Conservation (phyloP, 1,139 yeast genomes). For the Arxiozyma heterogenica region DNA sequence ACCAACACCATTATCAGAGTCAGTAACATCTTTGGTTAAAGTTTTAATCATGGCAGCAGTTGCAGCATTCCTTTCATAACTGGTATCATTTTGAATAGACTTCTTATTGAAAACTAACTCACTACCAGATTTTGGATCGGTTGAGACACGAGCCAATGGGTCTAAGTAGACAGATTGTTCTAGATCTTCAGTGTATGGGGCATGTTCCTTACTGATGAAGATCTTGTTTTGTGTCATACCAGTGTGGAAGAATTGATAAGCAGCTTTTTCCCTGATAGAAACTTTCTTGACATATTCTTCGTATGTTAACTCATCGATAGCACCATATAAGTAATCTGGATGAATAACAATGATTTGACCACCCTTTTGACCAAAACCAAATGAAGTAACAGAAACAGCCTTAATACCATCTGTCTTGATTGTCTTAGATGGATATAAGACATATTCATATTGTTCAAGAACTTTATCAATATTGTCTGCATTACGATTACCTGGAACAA, state of each 20-base stretch:
- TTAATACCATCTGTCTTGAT: slow-evolving; percentile 93
- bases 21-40: slow-evolving; percentile 38
- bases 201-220: slow-evolving; percentile 86
- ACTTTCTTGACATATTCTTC: slow-evolving; percentile 65
- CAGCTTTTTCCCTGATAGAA: slow-evolving; percentile 70
- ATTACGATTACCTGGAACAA: slow-evolving; percentile 97
- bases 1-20: slow-evolving; percentile 69
- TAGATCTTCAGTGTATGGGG: slow-evolving; percentile 83
- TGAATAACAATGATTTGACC: slow-evolving; percentile 89
- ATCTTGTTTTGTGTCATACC: slow-evolving; percentile 85
- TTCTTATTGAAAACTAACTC: slow-evolving; percentile 39
- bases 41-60: slow-evolving; percentile 21
- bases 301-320: slow-evolving; percentile 63
- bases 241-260: slow-evolving; percentile 93
- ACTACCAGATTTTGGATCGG: slow-evolving; percentile 40
- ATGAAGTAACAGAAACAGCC: slow-evolving; percentile 94
- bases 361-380: slow-evolving; percentile 99
- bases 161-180: slow-evolving; percentile 89
- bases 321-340: slow-evolving; percentile 87
- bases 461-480: slow-evolving; percentile 90
- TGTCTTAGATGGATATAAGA: slow-evolving; percentile 88
- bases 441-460: slow-evolving; percentile 75
- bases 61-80: slow-evolving; percentile 15
- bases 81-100: slow-evolving; percentile 30
- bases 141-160: slow-evolving; percentile 80